Conservation (phyloP, 352 stramenopile species). For the Globisporangium takayamanum region DNA sequence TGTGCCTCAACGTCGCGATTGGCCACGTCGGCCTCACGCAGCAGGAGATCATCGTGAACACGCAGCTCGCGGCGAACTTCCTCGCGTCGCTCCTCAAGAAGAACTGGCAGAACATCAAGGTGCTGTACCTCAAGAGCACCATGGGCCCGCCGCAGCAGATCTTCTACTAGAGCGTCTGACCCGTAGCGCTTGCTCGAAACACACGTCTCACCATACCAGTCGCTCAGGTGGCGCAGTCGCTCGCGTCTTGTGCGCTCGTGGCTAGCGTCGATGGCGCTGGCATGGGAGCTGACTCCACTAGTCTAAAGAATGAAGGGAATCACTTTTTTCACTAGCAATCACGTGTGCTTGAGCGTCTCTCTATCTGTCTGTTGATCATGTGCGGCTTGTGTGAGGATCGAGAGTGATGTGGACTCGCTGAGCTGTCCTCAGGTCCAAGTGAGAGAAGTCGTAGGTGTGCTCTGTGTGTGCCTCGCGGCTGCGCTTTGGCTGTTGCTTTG, state of each 20-base stretch:
- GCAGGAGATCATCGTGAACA: conserved; percentile 98
- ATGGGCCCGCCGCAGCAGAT: conserved; percentile 98
- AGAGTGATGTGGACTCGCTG: too few species aligned
- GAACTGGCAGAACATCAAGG: conserved; percentile 99
- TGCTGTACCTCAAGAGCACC: conserved; percentile 99
- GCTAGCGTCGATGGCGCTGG: not conserved
- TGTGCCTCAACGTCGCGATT: conserved; percentile 99
- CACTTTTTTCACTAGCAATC: conserved; percentile 13
- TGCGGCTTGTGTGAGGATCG: not conserved
- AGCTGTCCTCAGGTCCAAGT: too few species aligned
- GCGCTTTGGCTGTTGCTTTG: too few species aligned
- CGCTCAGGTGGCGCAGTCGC: not conserved
- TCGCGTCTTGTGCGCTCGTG: not conserved
- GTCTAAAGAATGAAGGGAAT: conserved; percentile 45
- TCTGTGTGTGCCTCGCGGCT: too few species aligned
- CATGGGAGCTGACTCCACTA: conserved; percentile 36
- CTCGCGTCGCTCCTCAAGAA: conserved; percentile 99
- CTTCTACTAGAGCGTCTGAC: conserved; percentile 93
- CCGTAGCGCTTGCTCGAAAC: conserved; percentile 14
- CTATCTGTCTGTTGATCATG: not conserved
- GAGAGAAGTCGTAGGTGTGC: too few species aligned
- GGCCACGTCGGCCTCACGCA: conserved; percentile 93
- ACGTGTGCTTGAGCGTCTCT: not conserved
- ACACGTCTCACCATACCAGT: conserved; percentile 32
- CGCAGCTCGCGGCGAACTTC: conserved; percentile 98